Base-by-base conservation (phyloP, 2,329 filamentous ascomycete genomes). In the Dothistroma pini region DNA sequence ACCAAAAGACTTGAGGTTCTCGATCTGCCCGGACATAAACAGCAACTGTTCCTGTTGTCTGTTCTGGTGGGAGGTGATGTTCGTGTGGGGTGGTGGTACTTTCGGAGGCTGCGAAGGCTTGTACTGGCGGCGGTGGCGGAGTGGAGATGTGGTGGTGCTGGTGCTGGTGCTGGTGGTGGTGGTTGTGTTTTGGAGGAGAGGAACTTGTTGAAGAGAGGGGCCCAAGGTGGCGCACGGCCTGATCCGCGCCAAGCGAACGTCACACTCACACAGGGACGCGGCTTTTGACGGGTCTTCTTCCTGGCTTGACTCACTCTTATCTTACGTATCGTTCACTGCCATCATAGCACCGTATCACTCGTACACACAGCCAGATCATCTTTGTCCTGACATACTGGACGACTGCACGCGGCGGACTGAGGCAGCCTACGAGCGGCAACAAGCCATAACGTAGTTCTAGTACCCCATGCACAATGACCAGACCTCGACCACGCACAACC, bases 1-100 rank as follows among this genome's bases (percentile, higher is more conserved):
- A 66, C 66, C 66, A 57, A 66, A 66, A 60, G 66, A 64, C 63
- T 68, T 66, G 61, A 68, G 66, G 63, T 68, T 68, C 56, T 68
- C 64, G 63, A 68, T 68, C 55, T 62, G 59, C 50, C 49, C 60
- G 58, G 64, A 65, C 66, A 66, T 66, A 65, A 58, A 64, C 58
- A 59, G 60, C 62, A 61, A 60, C 58, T 60, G 48, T 54, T 52
- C 38, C 29, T 63, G 58, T 55, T 61, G 51, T 53, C 25, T 53
- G 51, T 53, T 25, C 21, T 38, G 57, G 47, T 38, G 41, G 38
- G 53, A 51, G 29, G 48, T 25, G 29, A 29, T 52, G 34, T 25
- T 53, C 57, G 56, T 50, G 31, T 58, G 54, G 59, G 38, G 60
- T 2, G 41, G 16, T 6, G 14, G 41, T 44, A 14, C 41, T 16